phyloP scores from a whole-genome alignment of 179 eudicot genomes.

The Amaranthus tricolor region DNA sequence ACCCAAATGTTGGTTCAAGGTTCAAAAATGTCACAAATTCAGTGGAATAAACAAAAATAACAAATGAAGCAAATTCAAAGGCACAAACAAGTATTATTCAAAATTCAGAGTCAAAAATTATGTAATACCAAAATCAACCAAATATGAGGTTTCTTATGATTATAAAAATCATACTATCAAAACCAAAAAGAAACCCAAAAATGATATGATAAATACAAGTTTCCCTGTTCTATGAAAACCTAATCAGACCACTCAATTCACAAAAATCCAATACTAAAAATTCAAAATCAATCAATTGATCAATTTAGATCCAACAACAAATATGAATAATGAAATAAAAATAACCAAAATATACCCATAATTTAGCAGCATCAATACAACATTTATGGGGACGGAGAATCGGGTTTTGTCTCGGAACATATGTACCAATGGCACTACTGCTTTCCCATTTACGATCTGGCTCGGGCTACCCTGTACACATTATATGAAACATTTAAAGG shows the following conservation, averaged over 20 bases:
- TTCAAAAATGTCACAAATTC: too few species aligned
- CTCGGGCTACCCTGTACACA: too few species aligned
- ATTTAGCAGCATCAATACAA: too few species aligned
- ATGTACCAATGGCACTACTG: too few species aligned
- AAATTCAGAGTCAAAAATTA: not conserved
- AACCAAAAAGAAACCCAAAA: not conserved
- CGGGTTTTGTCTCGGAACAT: too few species aligned
- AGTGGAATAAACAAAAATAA: too few species aligned
- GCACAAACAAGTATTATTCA: too few species aligned
- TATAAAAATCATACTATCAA: not conserved
- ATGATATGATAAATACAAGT: not conserved
- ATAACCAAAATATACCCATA: conserved; percentile 2
- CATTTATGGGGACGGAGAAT: too few species aligned
- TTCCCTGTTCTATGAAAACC: not conserved
- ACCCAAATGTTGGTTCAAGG: too few species aligned
- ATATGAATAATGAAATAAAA: not conserved
- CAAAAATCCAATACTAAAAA: not conserved
- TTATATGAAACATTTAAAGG: not conserved
- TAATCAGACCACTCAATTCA: not conserved
- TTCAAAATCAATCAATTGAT: not conserved
- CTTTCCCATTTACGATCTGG: too few species aligned
- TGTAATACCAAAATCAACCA: conserved; percentile 6
- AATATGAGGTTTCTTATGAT: not conserved
- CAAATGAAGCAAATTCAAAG: too few species aligned
- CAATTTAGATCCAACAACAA: not conserved